phyloP scores from a whole-genome alignment of 139 green algal genomes.

The Spirogloea muscicola region DNA sequence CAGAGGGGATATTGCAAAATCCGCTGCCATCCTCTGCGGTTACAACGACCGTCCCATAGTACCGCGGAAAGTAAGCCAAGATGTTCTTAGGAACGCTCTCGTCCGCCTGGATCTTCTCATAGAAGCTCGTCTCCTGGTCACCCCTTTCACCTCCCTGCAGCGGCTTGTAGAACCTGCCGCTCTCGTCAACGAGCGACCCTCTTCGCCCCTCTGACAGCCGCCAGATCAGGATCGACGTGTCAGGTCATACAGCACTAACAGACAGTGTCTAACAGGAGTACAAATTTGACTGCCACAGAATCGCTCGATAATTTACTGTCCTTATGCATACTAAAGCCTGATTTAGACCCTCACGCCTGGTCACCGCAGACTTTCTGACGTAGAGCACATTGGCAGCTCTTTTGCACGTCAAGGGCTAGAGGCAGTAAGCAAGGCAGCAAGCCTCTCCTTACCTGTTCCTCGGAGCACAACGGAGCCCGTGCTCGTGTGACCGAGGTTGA shows the following conservation, averaged over 20 bases:
- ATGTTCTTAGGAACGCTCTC: constrained; percentile 5
- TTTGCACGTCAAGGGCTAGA: too few species aligned
- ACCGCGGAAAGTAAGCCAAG: constrained; percentile 1
- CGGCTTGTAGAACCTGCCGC: constrained; percentile 23
- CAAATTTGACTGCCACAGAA: neutral
- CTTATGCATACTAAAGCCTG: too few species aligned
- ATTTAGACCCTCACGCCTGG: too few species aligned
- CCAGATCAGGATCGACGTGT: neutral
- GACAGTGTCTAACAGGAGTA: neutral
- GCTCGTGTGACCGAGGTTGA: neutral
- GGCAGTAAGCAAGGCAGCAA: neutral
- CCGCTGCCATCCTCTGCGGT: neutral
- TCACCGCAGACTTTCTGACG: too few species aligned
- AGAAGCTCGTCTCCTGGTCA: constrained; percentile 25
- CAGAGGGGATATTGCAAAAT: constrained; percentile 7
- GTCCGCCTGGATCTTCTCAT: constrained; percentile 12
- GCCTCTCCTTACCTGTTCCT: neutral
- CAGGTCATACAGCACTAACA: neutral
- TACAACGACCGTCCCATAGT: constrained; percentile 1
- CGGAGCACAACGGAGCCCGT: neutral
- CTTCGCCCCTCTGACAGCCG: constrained; percentile 4
- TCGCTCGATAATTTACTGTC: too few species aligned
- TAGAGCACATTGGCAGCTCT: too few species aligned
- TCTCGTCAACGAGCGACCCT: constrained; percentile 30
- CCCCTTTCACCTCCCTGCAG: constrained; percentile 20